Percentiles rank a stretch among this genome's conserved stretches.
phyloP scores from a whole-genome alignment of 768 basidiomycete genomes.

The Pulveroboletus frians region DNA sequence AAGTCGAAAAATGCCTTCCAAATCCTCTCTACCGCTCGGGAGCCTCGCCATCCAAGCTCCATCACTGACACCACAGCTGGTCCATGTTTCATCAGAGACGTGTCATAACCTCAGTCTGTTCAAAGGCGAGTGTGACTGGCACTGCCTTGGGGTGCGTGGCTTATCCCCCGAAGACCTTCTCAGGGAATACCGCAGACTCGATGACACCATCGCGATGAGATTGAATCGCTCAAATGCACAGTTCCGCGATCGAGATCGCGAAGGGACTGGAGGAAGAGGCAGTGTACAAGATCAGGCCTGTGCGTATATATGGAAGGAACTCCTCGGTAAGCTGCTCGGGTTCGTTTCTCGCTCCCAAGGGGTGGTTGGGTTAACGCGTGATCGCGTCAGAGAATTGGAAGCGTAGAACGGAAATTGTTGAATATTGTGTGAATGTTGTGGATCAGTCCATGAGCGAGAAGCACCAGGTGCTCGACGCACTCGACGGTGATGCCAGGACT shows the following conservation, averaged over 20 bases:
- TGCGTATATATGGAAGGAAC: conserved; percentile 68
- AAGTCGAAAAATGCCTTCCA: conserved; percentile 34
- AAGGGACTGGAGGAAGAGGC: conserved; percentile 39
- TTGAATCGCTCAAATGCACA: conserved; percentile 74
- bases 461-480: conserved; percentile 39
- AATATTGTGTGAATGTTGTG: conserved; percentile 69
- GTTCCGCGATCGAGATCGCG: conserved; percentile 66
- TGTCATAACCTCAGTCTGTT: conserved; percentile 73
- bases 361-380: conserved; percentile 17
- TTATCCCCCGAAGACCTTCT: conserved; percentile 56
- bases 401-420: conserved; percentile 64
- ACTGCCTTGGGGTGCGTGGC: conserved; percentile 6
- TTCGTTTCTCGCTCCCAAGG: conserved; percentile 11
- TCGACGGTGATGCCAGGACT: conserved; percentile 39
- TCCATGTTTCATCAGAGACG: conserved; percentile 69
- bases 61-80: conserved; percentile 50
- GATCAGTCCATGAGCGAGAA: conserved; percentile 61
- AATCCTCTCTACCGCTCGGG: conserved; percentile 49
- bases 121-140: conserved; percentile 44
- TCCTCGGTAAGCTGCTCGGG: conserved; percentile 54
- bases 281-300: conserved; percentile 73
- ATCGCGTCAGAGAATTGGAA: conserved; percentile 56
- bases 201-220: conserved; percentile 77
- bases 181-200: conserved; percentile 74
- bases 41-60: conserved; percentile 69